phyloP scores from a whole-genome alignment of 1,284 basidiomycete species.

The Ganoderma lingzhi region DNA sequence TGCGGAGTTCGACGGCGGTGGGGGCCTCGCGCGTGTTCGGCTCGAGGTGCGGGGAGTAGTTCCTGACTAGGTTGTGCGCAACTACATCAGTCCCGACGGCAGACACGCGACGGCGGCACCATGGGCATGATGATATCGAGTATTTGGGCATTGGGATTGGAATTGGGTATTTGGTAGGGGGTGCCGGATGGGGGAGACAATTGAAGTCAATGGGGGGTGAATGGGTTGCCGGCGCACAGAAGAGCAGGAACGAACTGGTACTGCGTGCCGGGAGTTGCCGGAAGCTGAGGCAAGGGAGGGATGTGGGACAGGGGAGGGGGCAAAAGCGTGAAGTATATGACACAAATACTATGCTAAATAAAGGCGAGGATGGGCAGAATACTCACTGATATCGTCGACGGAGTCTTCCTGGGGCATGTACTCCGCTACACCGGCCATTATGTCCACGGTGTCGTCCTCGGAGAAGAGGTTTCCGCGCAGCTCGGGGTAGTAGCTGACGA shows the following conservation, averaged over 20 bases:
- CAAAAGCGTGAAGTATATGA: conserved; percentile 17
- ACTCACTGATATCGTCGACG: conserved; percentile 83
- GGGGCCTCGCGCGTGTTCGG: conserved; percentile 75
- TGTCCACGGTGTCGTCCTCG: conserved; percentile 53
- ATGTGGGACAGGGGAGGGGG: conserved; percentile 17
- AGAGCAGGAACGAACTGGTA: conserved; percentile 28
- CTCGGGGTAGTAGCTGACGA: conserved; percentile 80
- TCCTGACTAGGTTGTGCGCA: conserved; percentile 86
- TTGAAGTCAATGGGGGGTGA: conserved; percentile 39
- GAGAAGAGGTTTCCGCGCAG: conserved; percentile 66
- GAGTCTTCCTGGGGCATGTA: conserved; percentile 68
- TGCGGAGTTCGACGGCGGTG: conserved; percentile 71
- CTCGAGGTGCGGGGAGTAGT: conserved; percentile 85
- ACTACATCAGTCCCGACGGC: conserved; percentile 76
- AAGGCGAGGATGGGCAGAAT: conserved; percentile 27
- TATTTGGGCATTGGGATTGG: not conserved
- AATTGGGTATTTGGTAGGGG: conserved; percentile 7
- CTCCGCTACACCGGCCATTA: conserved; percentile 75
- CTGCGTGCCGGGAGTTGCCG: conserved; percentile 15
- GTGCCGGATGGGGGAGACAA: conserved; percentile 29
- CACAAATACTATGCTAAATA: conserved; percentile 32
- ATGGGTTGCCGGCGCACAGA: conserved; percentile 25
- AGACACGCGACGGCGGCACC: conserved; percentile 26
- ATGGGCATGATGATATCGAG: conserved; percentile 4
- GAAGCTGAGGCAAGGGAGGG: conserved; percentile 15